Evolutionary conservation across 1,139 yeast genomes (phyloP), one percentile per base, ranked within the genome.

Genomic region (Blastobotrys serpentis): DNA sequence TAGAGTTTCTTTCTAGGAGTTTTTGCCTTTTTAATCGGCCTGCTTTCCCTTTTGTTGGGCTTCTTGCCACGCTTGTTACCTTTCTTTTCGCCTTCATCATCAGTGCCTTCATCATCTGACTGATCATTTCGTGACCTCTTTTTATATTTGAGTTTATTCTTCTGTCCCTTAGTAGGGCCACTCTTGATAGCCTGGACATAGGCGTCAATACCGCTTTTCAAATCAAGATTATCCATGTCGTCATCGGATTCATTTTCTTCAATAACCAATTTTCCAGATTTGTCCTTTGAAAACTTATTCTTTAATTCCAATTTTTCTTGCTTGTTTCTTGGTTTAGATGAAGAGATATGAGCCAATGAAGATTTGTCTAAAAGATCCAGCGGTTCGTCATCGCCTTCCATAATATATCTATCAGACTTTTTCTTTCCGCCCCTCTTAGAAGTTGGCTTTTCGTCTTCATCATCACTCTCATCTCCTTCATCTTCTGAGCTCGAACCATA

Each of bases 101-200:
- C 62, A 37, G 53, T 60, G 8, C 54, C 58, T 46, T 58, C 64
- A 16, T 70, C 78, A 46, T 72, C 79, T 58, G 72, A 78, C 53
- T 77, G 81, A 51, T 79, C 84, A 42, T 77, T 77, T 43, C 74
- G 73, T 25, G 76, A 75, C 32, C 75, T 74, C 71, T 84, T 86
- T 10, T 23, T 29, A 71, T 81, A 92, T 70, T 89, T 90, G 76
- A 89, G 78, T 72, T 82, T 88, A 68, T 89, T 88, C 72, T 81
- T 82, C 72, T 87, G 96, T 50, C 97, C 96, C 69, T 95, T 83
- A 3, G 87, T 80, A 37, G 98, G 98, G 25, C 92, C 97, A 60
- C 84, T 87, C 66, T 81, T 84, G 34, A 92, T 88, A 10, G 98
- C 98, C 56, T 88, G 96, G 58, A 89, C 79, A 65, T 92, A 92